Conservation (phyloP, 179 eudicot species). For the Actinidia chinensis region DNA sequence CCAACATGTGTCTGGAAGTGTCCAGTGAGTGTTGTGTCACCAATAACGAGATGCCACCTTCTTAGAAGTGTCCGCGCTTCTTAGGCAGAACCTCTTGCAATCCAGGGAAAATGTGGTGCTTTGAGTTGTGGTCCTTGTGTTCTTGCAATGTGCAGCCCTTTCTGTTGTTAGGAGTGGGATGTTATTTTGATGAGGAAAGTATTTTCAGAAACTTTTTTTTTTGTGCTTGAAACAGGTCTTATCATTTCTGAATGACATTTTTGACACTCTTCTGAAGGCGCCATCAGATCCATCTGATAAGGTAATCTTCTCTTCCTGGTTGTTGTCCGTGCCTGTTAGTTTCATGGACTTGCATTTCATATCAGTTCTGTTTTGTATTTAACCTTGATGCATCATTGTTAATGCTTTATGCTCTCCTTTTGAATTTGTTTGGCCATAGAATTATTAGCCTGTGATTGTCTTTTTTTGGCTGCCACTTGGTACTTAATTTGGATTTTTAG, state of each 20-base stretch:
- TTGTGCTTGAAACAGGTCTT: conserved; percentile 53
- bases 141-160: background rate
- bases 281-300: conserved; percentile 83
- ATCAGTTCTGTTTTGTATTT: background rate
- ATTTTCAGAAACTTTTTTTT: background rate
- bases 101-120: background rate
- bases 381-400: background rate
- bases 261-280: conserved; percentile 76
- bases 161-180: background rate
- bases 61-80: no score
- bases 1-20: no score
- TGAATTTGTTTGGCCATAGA: background rate
- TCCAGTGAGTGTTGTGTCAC: no score
- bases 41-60: no score
- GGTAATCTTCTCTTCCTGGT: conserved; percentile 45
- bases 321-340: conserved; percentile 5
- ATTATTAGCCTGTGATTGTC: background rate
- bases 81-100: background rate
- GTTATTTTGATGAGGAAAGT: conserved; percentile 14
- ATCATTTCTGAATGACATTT: conserved; percentile 66
- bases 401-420: background rate
- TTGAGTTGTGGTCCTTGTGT: background rate
- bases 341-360: conserved; percentile 4
- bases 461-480: background rate
- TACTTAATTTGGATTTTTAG: background rate